Conservation (phyloP, 179 eudicot genomes). For the Heliamphora pulchella region DNA sequence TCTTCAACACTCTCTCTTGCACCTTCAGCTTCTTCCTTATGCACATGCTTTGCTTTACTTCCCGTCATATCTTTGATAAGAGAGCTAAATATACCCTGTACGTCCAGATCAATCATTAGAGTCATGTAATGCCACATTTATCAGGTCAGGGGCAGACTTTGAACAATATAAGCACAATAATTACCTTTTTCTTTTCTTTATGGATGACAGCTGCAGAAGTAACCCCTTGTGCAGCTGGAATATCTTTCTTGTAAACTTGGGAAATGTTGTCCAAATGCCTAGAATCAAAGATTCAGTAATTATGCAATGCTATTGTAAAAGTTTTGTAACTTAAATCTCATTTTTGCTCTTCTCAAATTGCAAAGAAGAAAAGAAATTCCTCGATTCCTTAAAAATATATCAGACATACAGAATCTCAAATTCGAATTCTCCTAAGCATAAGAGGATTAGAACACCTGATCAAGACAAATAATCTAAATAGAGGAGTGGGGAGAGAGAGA, state of each 20-base stretch:
- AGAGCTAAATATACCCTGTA: conserved; percentile 77
- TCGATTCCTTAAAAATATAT: neutral
- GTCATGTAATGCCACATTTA: conserved; percentile 6
- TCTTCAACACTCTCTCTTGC: conserved; percentile 49
- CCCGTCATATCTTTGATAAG: conserved; percentile 59
- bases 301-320: neutral
- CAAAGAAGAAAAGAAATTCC: neutral
- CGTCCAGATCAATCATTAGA: conserved; percentile 3
- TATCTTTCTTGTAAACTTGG: conserved; percentile 49
- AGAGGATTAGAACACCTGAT: neutral
- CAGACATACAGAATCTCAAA: neutral
- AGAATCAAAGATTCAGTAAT: neutral
- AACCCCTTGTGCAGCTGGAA: conserved; percentile 34
- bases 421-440: neutral
- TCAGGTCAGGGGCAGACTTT: neutral
- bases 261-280: conserved; percentile 61
- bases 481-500: neutral
- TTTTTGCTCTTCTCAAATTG: neutral
- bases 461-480: neutral
- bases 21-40: conserved; percentile 37
- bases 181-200: conserved; percentile 95
- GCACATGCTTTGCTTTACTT: conserved; percentile 41
- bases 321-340: neutral
- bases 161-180: neutral
- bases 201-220: conserved; percentile 36